phyloP scores from a whole-genome alignment of 352 stramenopile genomes.

The Halophytophthora polymorphica region DNA sequence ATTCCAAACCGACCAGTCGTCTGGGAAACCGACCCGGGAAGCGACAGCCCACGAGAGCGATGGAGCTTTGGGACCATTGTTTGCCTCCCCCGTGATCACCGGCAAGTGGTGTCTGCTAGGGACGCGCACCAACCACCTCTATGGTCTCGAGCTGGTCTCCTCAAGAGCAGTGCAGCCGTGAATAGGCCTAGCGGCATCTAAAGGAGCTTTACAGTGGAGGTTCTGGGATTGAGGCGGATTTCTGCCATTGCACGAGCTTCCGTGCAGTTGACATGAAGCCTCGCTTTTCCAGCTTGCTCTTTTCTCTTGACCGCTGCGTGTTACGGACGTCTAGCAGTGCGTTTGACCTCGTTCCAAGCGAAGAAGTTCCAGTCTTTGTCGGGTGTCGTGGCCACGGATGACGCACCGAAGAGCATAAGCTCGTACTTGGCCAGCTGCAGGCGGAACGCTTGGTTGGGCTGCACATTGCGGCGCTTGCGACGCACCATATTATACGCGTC shows the following conservation, averaged over 20 bases:
- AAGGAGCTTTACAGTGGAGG: too few species aligned
- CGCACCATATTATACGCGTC: constrained; percentile 59
- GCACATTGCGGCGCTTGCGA: constrained; percentile 37
- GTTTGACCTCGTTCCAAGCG: constrained; percentile 68
- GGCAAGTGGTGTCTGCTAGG: constrained; percentile 44
- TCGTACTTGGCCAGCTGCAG: constrained; percentile 70
- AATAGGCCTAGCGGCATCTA: background rate
- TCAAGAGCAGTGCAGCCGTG: background rate
- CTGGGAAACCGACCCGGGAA: background rate
- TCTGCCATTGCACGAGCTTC: too few species aligned
- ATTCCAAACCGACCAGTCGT: constrained; percentile 13
- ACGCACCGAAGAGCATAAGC: constrained; percentile 49
- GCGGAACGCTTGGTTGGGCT: constrained; percentile 60
- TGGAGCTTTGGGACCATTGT: constrained; percentile 37
- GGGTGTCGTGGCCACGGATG: constrained; percentile 45
- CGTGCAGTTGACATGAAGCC: too few species aligned
- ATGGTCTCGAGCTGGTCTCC: constrained; percentile 19
- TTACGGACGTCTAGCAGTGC: constrained; percentile 6
- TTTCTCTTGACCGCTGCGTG: too few species aligned
- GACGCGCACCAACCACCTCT: constrained; percentile 46
- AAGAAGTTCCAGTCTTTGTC: constrained; percentile 76
- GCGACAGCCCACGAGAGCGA: background rate
- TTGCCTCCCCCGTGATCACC: constrained; percentile 53
- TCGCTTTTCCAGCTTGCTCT: too few species aligned
- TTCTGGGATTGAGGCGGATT: too few species aligned